A percentile compares a stretch with the other conserved stretches of the same genome.
Evolutionary conservation across 169 alveolate genomes (phyloP).

Genomic region (Plasmodium coatneyi): DNA sequence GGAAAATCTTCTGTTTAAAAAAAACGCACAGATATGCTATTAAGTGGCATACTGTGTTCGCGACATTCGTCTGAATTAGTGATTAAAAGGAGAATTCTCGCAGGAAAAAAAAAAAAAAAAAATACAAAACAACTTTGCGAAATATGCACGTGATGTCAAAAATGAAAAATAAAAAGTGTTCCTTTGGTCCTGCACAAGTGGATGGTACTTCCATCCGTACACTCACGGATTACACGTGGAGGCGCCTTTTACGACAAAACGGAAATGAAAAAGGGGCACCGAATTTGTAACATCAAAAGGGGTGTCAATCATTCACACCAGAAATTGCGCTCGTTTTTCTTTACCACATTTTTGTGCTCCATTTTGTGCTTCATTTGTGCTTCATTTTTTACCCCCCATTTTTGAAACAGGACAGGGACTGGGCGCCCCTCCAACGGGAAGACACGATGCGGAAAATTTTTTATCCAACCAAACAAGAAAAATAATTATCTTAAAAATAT

Average conservation of each 20-base stretch:
- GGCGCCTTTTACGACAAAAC: background rate
- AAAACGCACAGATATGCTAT: background rate
- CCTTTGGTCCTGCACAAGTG: background rate
- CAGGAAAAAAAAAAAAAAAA: background rate
- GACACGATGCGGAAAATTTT: background rate
- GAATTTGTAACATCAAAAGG: background rate
- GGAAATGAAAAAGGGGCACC: background rate
- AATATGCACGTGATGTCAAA: background rate
- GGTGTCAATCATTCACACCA: background rate
- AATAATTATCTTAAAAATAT: constrained; percentile 42
- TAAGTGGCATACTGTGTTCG: background rate
- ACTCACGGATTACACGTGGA: background rate
- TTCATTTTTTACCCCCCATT: background rate
- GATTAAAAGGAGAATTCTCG: background rate
- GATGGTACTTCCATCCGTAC: background rate
- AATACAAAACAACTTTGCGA: background rate
- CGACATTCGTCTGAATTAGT: background rate
- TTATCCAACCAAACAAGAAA: constrained; percentile 20
- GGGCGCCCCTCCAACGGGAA: constrained; percentile 34
- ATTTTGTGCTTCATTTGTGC: background rate
- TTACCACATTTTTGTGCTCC: background rate
- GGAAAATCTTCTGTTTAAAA: background rate
- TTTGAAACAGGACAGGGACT: constrained; percentile 32
- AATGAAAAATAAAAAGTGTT: background rate
- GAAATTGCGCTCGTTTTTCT: background rate